These are phyloP conservation scores for Coriaria nepalensis DNA, from an alignment of 306 rosid species.

Conservation along the genomic window DNA sequence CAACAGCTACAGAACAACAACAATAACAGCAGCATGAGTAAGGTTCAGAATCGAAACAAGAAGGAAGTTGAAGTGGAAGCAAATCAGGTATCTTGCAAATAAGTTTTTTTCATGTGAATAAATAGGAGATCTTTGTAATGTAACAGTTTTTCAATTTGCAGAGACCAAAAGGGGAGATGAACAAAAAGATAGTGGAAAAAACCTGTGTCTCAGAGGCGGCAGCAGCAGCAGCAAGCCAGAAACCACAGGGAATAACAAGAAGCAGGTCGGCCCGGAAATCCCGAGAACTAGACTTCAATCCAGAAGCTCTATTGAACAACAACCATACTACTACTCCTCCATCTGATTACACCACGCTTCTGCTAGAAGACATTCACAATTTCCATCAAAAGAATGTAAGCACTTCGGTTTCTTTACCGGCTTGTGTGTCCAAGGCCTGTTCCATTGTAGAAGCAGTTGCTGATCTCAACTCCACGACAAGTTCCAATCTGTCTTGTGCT, in stretches of 20 bases:
- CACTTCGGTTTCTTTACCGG: constrained; percentile 51
- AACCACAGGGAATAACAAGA: constrained; percentile 48
- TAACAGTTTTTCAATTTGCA: constrained; percentile 14
- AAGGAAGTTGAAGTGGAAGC: constrained; percentile 31
- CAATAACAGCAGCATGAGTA: constrained; percentile 8
- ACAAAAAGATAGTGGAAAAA: constrained; percentile 21
- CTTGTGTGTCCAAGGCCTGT: constrained; percentile 81
- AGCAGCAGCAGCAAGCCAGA: constrained; percentile 19
- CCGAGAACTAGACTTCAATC: constrained; percentile 55
- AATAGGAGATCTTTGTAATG: too few relatives aligned
- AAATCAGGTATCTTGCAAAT: constrained; percentile 32
- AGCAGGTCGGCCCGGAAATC: constrained; percentile 70
- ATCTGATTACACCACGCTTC: constrained; percentile 47
- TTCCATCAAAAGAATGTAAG: constrained; percentile 70
- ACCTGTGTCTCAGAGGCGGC: constrained; percentile 24
- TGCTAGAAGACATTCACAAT: constrained; percentile 81
- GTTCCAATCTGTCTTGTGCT: constrained; percentile 29
- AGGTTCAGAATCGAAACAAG: constrained; percentile 28
- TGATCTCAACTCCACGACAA: constrained; percentile 59
- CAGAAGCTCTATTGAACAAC: constrained; percentile 26
- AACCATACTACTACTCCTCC: constrained; percentile 31
- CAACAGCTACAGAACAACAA: constrained; percentile 32
- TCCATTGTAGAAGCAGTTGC: constrained; percentile 91
- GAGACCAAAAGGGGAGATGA: constrained; percentile 41
- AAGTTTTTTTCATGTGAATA: too few relatives aligned